A percentile compares a stretch with the other conserved stretches of the same genome.
These are phyloP conservation scores for Gentiana macrophylla DNA, from an alignment of 257 asterid genomes.

Conservation along the genomic window DNA sequence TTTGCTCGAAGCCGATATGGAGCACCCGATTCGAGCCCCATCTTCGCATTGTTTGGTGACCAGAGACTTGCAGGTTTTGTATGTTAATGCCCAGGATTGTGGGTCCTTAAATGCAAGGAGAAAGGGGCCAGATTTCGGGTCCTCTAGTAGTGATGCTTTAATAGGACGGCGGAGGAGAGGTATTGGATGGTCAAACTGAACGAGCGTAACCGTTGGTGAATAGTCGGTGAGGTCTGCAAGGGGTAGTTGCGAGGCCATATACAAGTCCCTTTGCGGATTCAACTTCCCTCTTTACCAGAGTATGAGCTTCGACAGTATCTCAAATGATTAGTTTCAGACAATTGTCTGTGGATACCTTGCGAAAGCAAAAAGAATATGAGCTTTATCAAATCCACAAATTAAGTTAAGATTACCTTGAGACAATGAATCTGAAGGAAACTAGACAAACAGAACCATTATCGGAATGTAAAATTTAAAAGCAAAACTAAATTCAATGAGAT, in stretches of 20 bases:
- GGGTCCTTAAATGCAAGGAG: slow-evolving; percentile 62
- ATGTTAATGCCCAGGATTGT: slow-evolving; percentile 54
- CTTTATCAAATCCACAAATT: too few relatives aligned
- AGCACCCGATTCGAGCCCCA: slow-evolving; percentile 83
- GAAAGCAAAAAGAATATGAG: too few relatives aligned
- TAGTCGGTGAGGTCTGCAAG: slow-evolving; percentile 44
- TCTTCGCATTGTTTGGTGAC: slow-evolving; percentile 61
- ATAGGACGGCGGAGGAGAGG: slow-evolving; percentile 73
- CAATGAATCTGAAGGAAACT: too few relatives aligned
- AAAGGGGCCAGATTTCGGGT: slow-evolving; percentile 42
- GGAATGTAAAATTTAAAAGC: too few relatives aligned
- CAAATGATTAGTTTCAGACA: too few relatives aligned
- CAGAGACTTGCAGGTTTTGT: slow-evolving; percentile 37
- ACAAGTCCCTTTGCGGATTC: background rate
- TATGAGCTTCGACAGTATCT: too few relatives aligned
- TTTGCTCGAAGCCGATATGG: slow-evolving; percentile 68
- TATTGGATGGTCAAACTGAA: slow-evolving; percentile 41
- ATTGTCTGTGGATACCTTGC: too few relatives aligned
- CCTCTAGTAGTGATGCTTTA: slow-evolving; percentile 34
- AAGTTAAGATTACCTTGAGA: too few relatives aligned
- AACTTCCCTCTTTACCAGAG: too few relatives aligned
- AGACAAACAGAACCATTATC: too few relatives aligned
- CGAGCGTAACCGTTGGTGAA: slow-evolving; percentile 50
- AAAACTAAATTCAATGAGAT: too few relatives aligned
- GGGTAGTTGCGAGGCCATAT: slow-evolving; percentile 14